phyloP scores from a whole-genome alignment of 371 early-diverging fungal species.

The Lichtheimia ornata region DNA sequence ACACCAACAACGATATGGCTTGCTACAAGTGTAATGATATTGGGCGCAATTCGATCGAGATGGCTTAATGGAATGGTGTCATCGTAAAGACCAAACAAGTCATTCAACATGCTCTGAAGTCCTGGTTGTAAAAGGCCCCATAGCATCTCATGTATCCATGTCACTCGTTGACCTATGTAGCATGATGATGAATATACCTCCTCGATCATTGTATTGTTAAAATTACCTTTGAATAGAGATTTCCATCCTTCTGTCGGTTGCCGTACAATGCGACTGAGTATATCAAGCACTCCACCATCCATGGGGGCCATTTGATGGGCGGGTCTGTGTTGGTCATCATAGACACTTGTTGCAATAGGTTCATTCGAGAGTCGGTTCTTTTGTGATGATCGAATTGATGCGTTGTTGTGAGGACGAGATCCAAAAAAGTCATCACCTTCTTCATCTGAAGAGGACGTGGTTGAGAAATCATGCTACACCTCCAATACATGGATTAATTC shows the following conservation, averaged over 20 bases:
- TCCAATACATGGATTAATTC: background rate
- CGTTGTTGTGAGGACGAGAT: constrained; percentile 8
- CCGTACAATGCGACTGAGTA: constrained; percentile 46
- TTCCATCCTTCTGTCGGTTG: constrained; percentile 69
- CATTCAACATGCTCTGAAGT: constrained; percentile 73
- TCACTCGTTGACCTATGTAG: constrained; percentile 66
- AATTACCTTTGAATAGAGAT: constrained; percentile 66
- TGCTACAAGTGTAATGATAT: constrained; percentile 67
- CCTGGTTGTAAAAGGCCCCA: constrained; percentile 72
- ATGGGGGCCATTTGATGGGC: constrained; percentile 59
- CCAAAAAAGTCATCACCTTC: constrained; percentile 8
- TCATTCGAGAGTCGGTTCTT: constrained; percentile 15
- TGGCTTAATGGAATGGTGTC: constrained; percentile 75
- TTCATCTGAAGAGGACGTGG: constrained; percentile 12
- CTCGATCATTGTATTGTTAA: background rate
- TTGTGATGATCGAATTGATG: constrained; percentile 20
- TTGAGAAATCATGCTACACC: background rate
- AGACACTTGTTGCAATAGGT: constrained; percentile 28
- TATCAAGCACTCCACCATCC: constrained; percentile 58
- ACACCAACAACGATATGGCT: constrained; percentile 71
- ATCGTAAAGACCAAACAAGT: constrained; percentile 76
- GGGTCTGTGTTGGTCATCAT: constrained; percentile 60
- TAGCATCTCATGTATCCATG: constrained; percentile 75
- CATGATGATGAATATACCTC: constrained; percentile 11
- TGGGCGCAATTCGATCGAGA: constrained; percentile 58